phyloP scores from a whole-genome alignment of 208 protist genomes.

The Leishmania amazonensis region DNA sequence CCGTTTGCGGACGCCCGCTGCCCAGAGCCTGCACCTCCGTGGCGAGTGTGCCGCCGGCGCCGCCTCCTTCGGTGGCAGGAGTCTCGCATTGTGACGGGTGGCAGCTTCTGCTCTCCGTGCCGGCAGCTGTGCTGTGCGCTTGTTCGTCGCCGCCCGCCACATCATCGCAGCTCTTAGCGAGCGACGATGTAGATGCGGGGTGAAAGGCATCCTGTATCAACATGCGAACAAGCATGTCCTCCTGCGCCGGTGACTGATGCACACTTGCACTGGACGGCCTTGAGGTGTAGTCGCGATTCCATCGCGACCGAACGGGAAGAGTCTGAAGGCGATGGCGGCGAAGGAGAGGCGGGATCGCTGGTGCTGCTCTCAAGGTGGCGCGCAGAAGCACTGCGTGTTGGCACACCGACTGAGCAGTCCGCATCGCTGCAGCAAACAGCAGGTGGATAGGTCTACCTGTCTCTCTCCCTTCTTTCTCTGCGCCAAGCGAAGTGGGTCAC shows the following conservation, averaged over 20 bases:
- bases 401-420: neutral
- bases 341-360: no score
- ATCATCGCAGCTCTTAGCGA: neutral
- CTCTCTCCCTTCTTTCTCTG: no score
- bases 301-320: neutral
- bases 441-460: neutral
- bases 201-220: conserved; percentile 9
- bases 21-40: neutral
- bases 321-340: neutral
- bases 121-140: neutral
- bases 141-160: neutral
- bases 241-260: neutral
- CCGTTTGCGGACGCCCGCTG: no score
- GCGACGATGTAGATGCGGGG: neutral
- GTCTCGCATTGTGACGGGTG: neutral
- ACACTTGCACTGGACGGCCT: neutral
- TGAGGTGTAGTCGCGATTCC: neutral
- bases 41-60: no score
- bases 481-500: neutral
- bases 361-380: neutral
- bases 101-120: neutral
- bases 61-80: neutral
- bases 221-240: conserved; percentile 7
- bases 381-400: neutral
- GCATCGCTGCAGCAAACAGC: neutral